Percentiles rank a stretch among this genome's conserved stretches.
These are phyloP conservation scores for Botrytis deweyae DNA, from an alignment of 2,329 filamentous ascomycete genomes.

Conservation along the genomic window DNA sequence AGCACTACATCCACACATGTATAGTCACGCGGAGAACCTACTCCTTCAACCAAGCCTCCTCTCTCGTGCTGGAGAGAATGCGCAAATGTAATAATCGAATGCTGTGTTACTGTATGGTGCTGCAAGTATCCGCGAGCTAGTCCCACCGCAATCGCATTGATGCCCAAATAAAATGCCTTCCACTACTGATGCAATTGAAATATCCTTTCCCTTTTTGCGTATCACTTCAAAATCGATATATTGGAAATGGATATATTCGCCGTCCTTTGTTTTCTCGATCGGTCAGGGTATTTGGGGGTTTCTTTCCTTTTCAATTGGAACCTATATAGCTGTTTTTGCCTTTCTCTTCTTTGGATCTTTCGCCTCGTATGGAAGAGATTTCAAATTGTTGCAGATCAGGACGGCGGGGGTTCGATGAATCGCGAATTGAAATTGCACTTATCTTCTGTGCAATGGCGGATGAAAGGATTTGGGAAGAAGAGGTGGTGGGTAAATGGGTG, in stretches of 20 bases:
- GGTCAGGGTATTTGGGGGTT: slow-evolving; percentile 10
- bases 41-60: slow-evolving; percentile 18
- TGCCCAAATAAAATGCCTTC: slow-evolving; percentile 32
- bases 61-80: slow-evolving; percentile 14
- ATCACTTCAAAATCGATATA: slow-evolving; percentile 24
- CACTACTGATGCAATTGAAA: slow-evolving; percentile 20
- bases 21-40: slow-evolving; percentile 23
- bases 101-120: slow-evolving; percentile 32
- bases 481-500: neutral
- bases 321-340: slow-evolving; percentile 1
- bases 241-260: slow-evolving; percentile 23
- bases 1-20: slow-evolving; percentile 20
- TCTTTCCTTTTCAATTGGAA: slow-evolving; percentile 7
- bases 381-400: neutral
- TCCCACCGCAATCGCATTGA: slow-evolving; percentile 35
- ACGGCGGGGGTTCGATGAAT: slow-evolving; percentile 6
- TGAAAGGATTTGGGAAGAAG: slow-evolving; percentile 11
- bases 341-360: neutral
- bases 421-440: slow-evolving; percentile 20
- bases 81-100: slow-evolving; percentile 27
- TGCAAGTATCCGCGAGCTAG: slow-evolving; percentile 36
- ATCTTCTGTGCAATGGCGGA: slow-evolving; percentile 14
- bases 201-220: slow-evolving; percentile 20
- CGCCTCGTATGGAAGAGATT: neutral
- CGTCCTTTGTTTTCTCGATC: slow-evolving; percentile 14